phyloP scores from a whole-genome alignment of 371 early-diverging fungal species.

The Zopfochytrium polystomum region DNA sequence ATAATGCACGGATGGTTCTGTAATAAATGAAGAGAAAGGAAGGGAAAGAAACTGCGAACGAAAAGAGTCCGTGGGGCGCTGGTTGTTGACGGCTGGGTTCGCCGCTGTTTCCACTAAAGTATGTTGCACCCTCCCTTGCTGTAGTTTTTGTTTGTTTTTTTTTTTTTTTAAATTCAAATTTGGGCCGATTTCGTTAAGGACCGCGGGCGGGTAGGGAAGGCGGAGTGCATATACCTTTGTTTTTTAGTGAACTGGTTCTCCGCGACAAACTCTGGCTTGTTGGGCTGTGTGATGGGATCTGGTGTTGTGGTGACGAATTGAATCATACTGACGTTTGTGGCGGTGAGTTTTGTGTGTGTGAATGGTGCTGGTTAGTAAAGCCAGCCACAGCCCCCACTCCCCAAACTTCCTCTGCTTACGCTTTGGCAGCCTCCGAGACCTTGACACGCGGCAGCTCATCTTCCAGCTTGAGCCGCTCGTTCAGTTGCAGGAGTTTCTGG shows the following conservation, averaged over 20 bases:
- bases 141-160: no score
- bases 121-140: no score
- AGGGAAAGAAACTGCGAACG: no score
- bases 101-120: no score
- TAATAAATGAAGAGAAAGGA: no score
- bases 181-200: no score
- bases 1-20: no score
- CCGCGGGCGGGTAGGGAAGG: no score
- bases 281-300: constrained; percentile 44
- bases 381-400: not conserved
- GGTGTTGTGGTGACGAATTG: constrained; percentile 41
- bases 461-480: constrained; percentile 45
- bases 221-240: no score
- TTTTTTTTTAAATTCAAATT: no score
- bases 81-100: no score
- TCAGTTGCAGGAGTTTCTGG: constrained; percentile 35
- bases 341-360: not conserved
- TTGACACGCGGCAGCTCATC: constrained; percentile 48
- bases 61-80: no score
- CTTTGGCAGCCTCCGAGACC: constrained; percentile 48
- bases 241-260: constrained; percentile 49
- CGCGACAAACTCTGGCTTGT: constrained; percentile 36
- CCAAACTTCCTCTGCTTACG: constrained; percentile 28
- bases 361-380: not conserved
- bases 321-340: constrained; percentile 25